A percentile compares a stretch with the other conserved stretches of the same genome.
These are phyloP conservation scores for Aspergillus leporis DNA, from an alignment of 495 filamentous ascomycete species.

Conservation along the genomic window DNA sequence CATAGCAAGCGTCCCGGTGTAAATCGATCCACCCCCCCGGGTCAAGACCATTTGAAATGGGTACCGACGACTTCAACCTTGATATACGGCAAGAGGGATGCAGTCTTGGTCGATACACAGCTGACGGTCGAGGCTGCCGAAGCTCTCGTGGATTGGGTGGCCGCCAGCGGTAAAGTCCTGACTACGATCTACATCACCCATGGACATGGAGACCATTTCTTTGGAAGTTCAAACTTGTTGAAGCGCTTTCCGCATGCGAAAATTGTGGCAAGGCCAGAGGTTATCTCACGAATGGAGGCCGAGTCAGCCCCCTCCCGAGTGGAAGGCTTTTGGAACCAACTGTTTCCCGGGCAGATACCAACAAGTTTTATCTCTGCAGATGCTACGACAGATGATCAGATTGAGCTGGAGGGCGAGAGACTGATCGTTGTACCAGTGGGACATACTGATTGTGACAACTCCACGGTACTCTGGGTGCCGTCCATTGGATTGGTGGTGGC, in stretches of 20 bases:
- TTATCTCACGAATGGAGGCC: background rate
- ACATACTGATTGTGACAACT: background rate
- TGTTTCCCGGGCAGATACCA: constrained; percentile 1
- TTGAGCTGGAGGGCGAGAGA: background rate
- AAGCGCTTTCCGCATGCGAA: background rate
- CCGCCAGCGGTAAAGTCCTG: background rate
- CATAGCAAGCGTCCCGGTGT: background rate
- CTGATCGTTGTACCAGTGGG: background rate
- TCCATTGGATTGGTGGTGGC: constrained; percentile 1
- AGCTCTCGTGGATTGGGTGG: constrained; percentile 2
- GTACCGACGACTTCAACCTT: constrained; percentile 1
- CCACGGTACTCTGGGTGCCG: background rate
- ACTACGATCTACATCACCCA: constrained; percentile 4
- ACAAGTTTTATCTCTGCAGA: background rate
- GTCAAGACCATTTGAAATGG: background rate
- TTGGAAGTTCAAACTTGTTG: background rate
- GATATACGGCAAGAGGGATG: constrained; percentile 2
- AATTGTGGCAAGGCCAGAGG: background rate
- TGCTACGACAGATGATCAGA: background rate
- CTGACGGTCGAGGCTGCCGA: background rate
- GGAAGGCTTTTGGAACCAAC: background rate
- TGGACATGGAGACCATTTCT: background rate
- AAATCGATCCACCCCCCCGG: background rate
- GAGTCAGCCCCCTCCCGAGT: background rate
- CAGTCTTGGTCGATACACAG: constrained; percentile 3